Evolutionary conservation across 495 filamentous ascomycete species (phyloP).

Genomic region (Usnea hakonensis): DNA sequence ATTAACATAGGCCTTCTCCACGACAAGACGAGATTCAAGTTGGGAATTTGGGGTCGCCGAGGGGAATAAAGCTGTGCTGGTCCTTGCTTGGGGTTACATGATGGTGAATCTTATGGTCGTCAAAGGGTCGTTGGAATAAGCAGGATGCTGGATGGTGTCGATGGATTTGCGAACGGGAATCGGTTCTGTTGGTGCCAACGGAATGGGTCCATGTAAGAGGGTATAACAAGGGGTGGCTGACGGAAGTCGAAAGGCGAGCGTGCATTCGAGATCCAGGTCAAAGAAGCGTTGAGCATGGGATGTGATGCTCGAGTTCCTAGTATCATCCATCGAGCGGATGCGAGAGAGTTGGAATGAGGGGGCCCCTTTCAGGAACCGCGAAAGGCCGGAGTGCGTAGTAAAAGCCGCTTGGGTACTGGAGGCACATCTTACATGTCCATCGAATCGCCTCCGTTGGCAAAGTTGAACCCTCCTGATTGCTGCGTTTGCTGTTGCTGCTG

Average conservation of each 20-base stretch:
- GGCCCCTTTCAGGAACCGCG: neutral
- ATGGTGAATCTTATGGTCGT: constrained; percentile 27
- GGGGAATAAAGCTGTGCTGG: constrained; percentile 15
- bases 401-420: neutral
- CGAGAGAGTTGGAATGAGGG: neutral
- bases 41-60: constrained; percentile 7
- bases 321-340: neutral
- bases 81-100: constrained; percentile 24
- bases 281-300: neutral
- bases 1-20: constrained; percentile 12
- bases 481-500: constrained; percentile 64
- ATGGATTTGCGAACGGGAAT: constrained; percentile 5
- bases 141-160: constrained; percentile 6
- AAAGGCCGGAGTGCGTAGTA: neutral
- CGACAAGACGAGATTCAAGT: constrained; percentile 1
- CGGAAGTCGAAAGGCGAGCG: constrained; percentile 1
- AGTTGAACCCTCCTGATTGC: constrained; percentile 81
- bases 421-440: constrained; percentile 90
- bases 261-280: constrained; percentile 10
- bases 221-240: constrained; percentile 1
- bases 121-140: constrained; percentile 19
- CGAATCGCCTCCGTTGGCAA: constrained; percentile 79
- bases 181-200: constrained; percentile 8
- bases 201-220: neutral
- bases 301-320: constrained; percentile 4